Conservation (phyloP, 192 early-diverging fungal species). For the Dissophora ornata region DNA sequence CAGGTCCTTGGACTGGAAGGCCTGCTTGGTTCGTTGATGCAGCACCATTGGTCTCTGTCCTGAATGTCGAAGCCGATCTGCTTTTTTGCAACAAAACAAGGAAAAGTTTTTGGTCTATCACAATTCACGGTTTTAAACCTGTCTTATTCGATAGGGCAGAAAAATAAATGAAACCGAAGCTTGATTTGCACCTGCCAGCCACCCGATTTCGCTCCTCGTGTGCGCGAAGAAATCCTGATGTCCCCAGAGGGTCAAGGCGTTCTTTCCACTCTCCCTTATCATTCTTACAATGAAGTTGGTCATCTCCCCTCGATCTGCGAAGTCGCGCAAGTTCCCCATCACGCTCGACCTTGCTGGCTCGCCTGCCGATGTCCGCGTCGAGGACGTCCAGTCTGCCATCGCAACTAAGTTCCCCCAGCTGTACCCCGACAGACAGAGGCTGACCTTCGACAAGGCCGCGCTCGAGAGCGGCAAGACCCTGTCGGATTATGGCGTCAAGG, state of each 20-base stretch:
- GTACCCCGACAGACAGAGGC: conserved; percentile 84
- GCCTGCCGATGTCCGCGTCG: conserved; percentile 67
- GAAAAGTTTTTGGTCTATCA: too few relatives aligned
- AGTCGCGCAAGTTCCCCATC: conserved; percentile 62
- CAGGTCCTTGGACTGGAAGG: conserved; percentile 52
- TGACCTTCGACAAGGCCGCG: conserved; percentile 72
- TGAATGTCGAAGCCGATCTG: neutral
- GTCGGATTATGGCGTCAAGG: conserved; percentile 70
- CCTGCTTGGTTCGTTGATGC: conserved; percentile 55
- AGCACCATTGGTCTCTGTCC: conserved; percentile 38
- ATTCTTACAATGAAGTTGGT: conserved; percentile 70
- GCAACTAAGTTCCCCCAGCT: conserved; percentile 70
- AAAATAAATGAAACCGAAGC: too few relatives aligned
- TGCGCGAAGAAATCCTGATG: too few relatives aligned
- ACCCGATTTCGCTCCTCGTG: too few relatives aligned
- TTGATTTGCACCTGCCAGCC: neutral
- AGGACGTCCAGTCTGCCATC: conserved; percentile 77
- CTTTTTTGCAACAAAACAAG: neutral
- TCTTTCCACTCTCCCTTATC: too few relatives aligned
- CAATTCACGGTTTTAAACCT: too few relatives aligned
- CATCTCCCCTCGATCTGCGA: conserved; percentile 55
- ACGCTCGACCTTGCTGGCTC: conserved; percentile 68
- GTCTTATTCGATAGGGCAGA: too few relatives aligned
- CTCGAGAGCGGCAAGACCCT: conserved; percentile 69
- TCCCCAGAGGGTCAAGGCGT: too few relatives aligned